Evolutionary conservation across 805 yeast species (phyloP).

Genomic region (Wickerhamomyces sydowiorum): DNA sequence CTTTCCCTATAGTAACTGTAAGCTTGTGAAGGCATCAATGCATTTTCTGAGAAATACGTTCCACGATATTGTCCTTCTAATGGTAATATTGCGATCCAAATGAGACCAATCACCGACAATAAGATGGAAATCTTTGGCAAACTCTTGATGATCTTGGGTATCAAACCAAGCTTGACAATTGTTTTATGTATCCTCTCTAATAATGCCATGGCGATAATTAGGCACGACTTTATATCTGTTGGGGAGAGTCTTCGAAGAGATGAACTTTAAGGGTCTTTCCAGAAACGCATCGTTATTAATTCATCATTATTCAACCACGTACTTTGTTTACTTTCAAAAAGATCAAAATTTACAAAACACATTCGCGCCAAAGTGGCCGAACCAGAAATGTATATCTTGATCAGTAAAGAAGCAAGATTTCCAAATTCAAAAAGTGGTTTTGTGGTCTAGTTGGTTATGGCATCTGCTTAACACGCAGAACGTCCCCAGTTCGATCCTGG

Average conservation of each 20-base stretch:
- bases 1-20: slow-evolving; percentile 86
- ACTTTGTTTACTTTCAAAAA: neutral
- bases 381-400: neutral
- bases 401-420: neutral
- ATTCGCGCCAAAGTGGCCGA: neutral
- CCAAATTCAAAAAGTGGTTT: slow-evolving; percentile 41
- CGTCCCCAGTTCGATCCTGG: slow-evolving; percentile 99
- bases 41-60: slow-evolving; percentile 92
- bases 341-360: too few relatives aligned
- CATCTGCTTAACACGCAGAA: slow-evolving; percentile 99
- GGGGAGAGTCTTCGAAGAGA: too few relatives aligned
- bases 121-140: slow-evolving; percentile 40
- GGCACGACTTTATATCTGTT: too few relatives aligned
- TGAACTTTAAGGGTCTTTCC: too few relatives aligned
- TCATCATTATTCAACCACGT: too few relatives aligned
- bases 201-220: slow-evolving; percentile 33
- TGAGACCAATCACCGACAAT: slow-evolving; percentile 40
- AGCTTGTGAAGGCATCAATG: slow-evolving; percentile 95
- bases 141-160: slow-evolving; percentile 37
- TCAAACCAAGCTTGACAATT: slow-evolving; percentile 36
- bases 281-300: too few relatives aligned
- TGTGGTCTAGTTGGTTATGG: slow-evolving; percentile 99
- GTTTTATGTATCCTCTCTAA: slow-evolving; percentile 38
- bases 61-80: slow-evolving; percentile 73
- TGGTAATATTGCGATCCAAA: slow-evolving; percentile 65